Base-by-base conservation (phyloP, 495 filamentous ascomycete genomes). In the Penicillium crystallinum region DNA sequence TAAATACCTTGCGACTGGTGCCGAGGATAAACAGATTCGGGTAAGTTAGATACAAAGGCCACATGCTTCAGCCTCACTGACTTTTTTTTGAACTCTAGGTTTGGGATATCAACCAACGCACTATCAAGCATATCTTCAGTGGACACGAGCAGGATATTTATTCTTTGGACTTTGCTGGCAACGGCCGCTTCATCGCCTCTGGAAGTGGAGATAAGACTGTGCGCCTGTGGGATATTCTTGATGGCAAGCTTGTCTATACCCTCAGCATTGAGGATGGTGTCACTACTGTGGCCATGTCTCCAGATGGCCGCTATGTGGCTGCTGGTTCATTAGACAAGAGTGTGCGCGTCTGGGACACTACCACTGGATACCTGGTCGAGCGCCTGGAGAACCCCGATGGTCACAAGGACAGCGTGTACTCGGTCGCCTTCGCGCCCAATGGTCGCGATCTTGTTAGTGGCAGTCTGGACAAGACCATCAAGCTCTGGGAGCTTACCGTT, bases 121-220 rank as follows among this genome's bases (percentile, higher is more conserved):
- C 78, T 7, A 95, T 95, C 64, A 85, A 86, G 52, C 84, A 89
- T 54, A 89, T 87, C 4, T 93, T 95, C 70, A 70, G 78, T 27
- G 90, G 90, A 18, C 90, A 95, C 66, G 90, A 95, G 68, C 90
- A 95, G 65, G 90, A 95, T 53, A 95, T 95, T 54, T 95, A 95
- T 66, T 92, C 88, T n/a, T 76, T 95, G 9, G 90, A 95, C 58
- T 95, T 93, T 58, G 86, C 90, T 19, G 81, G 88, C 22, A 90
- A 93, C 56, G 90, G 90, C 8, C 86, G 87, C 37, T 88, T 87
- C 52, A 95, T 95, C 58, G 90, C 90, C 11, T 95, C 90, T 27
- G 90, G 90, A 22, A 90, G 86, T 69, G 89, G 90, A 46, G 90
- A 95, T 63, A 80, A 89, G 54, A 92, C 90, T 14, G 90, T 95